Evolutionary conservation across 331 rosid genomes (phyloP), one percentile per base, ranked within the genome.

Genomic region (Acacia concinna): DNA sequence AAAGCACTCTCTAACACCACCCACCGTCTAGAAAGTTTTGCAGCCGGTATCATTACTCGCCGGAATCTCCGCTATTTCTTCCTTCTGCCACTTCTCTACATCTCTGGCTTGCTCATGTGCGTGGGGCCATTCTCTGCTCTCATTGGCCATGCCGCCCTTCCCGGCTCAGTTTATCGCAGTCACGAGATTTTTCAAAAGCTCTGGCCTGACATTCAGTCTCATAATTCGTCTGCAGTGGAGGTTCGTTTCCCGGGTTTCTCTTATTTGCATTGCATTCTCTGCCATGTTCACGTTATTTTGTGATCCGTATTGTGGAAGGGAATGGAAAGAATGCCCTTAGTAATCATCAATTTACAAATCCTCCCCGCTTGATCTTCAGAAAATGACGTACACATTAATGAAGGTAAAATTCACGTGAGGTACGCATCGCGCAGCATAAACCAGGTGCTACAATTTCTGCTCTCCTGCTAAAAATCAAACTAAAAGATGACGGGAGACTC

Each of bases 151-250:
- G 67, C 90, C 23, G 79, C 91, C 65, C 87, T 87, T 82, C 99
- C 99, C 18, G 98, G 99, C 12, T 89, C 97, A 6, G 81, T 89
- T 12, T 96, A 96, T 46, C 96, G 94, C 10, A 91, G 96, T 71
- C 97, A 89, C 76, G 84, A 82, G 79, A 74, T 85, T 82, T 93
- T 90, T 66, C 84, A 69, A 69, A 80, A 84, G 68, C 92, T 93
- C 59, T 89, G 91, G 91, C 85, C 68, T 25, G 85, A 88, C 28
- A 90, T 96, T 59, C 75, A 84, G 38, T 74, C 84, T 32, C 96
- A 96, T 78, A 91, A 96, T 86, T 93, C 99, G 4, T 86, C 98
- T 10, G 85, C 85, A 14, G 73, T 88, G 74, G 88, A 93, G 98
- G 99, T 93, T 56, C 64, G 75, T 44, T 75, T 20, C 11, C 17